These are phyloP conservation scores for Thalassia testudinum DNA, from an alignment of 116 monocot genomes.

Conservation along the genomic window DNA sequence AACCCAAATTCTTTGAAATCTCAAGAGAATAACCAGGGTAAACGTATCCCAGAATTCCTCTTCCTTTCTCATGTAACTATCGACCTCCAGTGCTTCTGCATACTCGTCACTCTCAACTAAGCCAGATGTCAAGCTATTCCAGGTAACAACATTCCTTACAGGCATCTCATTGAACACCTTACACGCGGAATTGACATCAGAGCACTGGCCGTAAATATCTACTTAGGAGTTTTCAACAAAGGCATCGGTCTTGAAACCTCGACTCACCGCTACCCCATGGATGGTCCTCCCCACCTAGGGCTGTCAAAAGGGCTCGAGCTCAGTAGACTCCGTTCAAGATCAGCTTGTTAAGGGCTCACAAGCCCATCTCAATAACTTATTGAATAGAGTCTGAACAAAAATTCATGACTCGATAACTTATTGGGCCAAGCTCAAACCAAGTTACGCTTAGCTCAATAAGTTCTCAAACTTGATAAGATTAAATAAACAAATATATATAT, in stretches of 20 bases:
- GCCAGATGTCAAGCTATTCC: slow-evolving; percentile 73
- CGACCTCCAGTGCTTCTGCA: slow-evolving; percentile 25
- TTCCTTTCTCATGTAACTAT: slow-evolving; percentile 22
- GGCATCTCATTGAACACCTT: slow-evolving; percentile 22
- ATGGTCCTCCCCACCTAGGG: slow-evolving; percentile 28
- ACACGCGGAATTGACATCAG: slow-evolving; percentile 34
- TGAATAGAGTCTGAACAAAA: too few species aligned
- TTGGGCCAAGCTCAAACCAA: too few species aligned
- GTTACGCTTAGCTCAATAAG: too few species aligned
- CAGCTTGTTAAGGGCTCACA: too few species aligned
- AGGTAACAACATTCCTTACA: slow-evolving; percentile 45
- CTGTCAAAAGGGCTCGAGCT: too few species aligned
- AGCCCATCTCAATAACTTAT: too few species aligned
- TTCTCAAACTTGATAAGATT: too few species aligned
- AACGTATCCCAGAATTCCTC: slow-evolving; percentile 25
- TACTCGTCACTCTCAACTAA: slow-evolving; percentile 25
- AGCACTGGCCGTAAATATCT: slow-evolving; percentile 59
- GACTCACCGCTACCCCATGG: slow-evolving; percentile 28
- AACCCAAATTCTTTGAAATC: slow-evolving; percentile 21
- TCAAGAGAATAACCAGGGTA: slow-evolving; percentile 49
- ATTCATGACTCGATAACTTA: too few species aligned
- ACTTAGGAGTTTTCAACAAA: slow-evolving; percentile 60
- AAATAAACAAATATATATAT: too few species aligned
- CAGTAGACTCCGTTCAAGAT: too few species aligned
- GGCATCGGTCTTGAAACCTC: slow-evolving; percentile 38